A percentile compares a stretch with the other conserved stretches of the same genome.
Conservation (phyloP, 257 asterid genomes). For the Fraxinus americana region DNA sequence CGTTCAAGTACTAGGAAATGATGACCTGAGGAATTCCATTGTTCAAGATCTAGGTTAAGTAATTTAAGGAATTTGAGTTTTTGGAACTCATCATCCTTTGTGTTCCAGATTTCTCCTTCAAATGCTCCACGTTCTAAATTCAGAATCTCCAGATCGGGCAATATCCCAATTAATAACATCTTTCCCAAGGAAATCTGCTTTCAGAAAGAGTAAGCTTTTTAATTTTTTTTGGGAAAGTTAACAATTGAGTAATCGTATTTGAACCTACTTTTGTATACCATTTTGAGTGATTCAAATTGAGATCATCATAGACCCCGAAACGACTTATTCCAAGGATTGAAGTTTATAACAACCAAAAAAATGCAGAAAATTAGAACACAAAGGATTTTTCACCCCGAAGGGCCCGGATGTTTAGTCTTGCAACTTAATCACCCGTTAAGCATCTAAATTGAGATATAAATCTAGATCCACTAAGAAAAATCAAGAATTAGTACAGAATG, state of each 20-base stretch:
- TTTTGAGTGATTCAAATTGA: not conserved
- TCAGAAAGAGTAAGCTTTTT: not conserved
- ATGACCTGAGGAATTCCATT: slow-evolving; percentile 18
- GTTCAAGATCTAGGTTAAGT: not conserved
- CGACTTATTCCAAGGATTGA: too few species aligned
- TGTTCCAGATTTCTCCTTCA: slow-evolving; percentile 13
- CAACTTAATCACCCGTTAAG: too few species aligned
- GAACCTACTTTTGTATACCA: not conserved
- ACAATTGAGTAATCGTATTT: not conserved
- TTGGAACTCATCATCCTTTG: slow-evolving; percentile 10
- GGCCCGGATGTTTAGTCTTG: too few species aligned
- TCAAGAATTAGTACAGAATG: too few species aligned
- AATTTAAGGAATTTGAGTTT: slow-evolving; percentile 19
- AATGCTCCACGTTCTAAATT: not conserved
- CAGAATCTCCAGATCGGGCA: slow-evolving; percentile 12
- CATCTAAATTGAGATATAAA: too few species aligned
- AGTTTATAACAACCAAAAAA: too few species aligned
- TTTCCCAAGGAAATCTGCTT: not conserved
- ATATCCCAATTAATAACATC: slow-evolving; percentile 3
- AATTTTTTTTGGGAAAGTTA: not conserved
- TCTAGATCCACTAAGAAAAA: too few species aligned
- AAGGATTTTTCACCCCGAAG: too few species aligned
- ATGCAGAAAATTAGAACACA: too few species aligned
- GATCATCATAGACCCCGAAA: too few species aligned
- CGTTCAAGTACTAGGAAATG: slow-evolving; percentile 26